These are phyloP conservation scores for Phaeotremella skinneri DNA, from an alignment of 768 basidiomycete genomes.

Conservation along the genomic window DNA sequence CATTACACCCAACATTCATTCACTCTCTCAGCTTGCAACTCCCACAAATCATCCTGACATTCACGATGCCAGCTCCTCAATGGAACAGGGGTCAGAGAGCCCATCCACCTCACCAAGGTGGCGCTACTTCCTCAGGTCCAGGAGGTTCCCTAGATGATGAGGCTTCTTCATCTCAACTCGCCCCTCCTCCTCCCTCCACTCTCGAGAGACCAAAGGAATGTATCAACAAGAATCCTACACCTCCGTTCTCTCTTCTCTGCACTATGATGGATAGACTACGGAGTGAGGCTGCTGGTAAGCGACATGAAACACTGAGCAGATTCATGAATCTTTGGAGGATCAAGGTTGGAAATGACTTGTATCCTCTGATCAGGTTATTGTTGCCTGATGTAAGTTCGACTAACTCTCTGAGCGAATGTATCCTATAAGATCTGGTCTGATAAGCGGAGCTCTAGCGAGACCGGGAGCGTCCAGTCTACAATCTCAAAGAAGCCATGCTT, in stretches of 20 bases:
- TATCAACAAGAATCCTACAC: constrained; percentile 38
- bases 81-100: neutral
- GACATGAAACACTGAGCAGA: constrained; percentile 64
- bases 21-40: no score
- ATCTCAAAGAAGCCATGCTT: constrained; percentile 89
- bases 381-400: constrained; percentile 75
- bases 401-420: constrained; percentile 1
- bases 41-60: neutral
- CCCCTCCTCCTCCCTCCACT: constrained; percentile 10
- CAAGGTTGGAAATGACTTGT: constrained; percentile 81
- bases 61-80: neutral
- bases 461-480: constrained; percentile 84
- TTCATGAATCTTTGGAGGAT: constrained; percentile 87
- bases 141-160: neutral
- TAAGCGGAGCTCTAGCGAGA: constrained; percentile 95
- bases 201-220: constrained; percentile 42
- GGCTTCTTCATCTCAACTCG: neutral
- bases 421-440: neutral
- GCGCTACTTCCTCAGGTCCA: neutral
- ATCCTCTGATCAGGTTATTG: constrained; percentile 81
- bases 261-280: constrained; percentile 74
- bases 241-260: constrained; percentile 41
- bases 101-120: neutral
- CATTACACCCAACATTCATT: no score
- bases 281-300: constrained; percentile 69